Percentiles rank a stretch among this genome's conserved stretches.
phyloP scores from a whole-genome alignment of 2,329 filamentous ascomycete species.

The Penicillium sp. region DNA sequence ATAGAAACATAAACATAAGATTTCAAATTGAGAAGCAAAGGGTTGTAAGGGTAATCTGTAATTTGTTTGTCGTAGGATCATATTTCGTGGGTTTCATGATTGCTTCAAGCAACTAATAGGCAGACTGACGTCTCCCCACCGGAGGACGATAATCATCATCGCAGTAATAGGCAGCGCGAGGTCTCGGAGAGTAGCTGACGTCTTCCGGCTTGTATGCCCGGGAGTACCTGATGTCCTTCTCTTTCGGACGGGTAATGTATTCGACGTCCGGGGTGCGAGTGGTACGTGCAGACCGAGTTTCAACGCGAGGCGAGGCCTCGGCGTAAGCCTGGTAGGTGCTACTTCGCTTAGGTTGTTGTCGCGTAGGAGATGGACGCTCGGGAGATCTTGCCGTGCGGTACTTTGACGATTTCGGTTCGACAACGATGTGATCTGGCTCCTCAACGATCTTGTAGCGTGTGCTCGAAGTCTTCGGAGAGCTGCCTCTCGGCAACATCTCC shows the following conservation, averaged over 20 bases:
- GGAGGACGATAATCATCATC: slow-evolving; percentile 20
- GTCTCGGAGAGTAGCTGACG: slow-evolving; percentile 16
- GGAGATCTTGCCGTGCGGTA: slow-evolving; percentile 30
- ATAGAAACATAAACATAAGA: not conserved
- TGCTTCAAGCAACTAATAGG: slow-evolving; percentile 20
- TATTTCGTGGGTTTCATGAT: slow-evolving; percentile 2
- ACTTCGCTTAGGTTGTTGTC: slow-evolving; percentile 28
- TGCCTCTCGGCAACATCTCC: slow-evolving; percentile 35
- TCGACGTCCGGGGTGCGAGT: slow-evolving; percentile 24
- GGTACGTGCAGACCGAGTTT: slow-evolving; percentile 24
- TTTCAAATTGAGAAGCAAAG: not conserved
- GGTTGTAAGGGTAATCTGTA: not conserved
- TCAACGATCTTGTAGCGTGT: slow-evolving; percentile 33
- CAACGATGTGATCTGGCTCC: slow-evolving; percentile 28
- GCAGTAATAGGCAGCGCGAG: slow-evolving; percentile 19
- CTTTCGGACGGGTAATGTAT: slow-evolving; percentile 20
- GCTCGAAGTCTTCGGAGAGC: slow-evolving; percentile 32
- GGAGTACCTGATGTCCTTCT: slow-evolving; percentile 30
- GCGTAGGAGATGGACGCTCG: slow-evolving; percentile 20
- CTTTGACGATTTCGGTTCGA: slow-evolving; percentile 29
- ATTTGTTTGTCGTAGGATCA: slow-evolving; percentile 3
- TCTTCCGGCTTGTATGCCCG: slow-evolving; percentile 28
- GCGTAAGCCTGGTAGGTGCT: slow-evolving; percentile 29
- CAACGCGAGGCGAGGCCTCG: slow-evolving; percentile 24
- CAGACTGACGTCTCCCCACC: slow-evolving; percentile 27